Base-by-base conservation (phyloP, 2,329 filamentous ascomycete genomes). In the Pseudopyrenochaeta lycopersici region DNA sequence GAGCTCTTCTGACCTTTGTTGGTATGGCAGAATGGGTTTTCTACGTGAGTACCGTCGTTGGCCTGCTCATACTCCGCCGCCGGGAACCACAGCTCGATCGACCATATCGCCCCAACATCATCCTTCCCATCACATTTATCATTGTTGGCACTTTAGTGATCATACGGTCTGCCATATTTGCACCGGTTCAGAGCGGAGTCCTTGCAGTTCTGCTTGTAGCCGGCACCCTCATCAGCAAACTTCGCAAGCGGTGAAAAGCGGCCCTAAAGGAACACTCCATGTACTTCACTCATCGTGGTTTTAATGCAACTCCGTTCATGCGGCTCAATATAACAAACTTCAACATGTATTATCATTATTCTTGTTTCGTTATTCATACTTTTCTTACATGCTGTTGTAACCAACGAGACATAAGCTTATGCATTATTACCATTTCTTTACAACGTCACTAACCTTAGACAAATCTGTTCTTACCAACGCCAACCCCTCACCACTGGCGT, bases 31-130 rank as follows among this genome's bases (percentile, higher is more conserved):
- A 66, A 54, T 88, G 85, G 66, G 82, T 85, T 0, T 88, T 88
- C 71, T 88, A 88, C 74, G 86, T 88, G 63, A 77, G 87, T 27
- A 85, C 85, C 0, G 85, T 88, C 0, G 62, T 87, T 0, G 86
- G 85, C 0, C 81, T 84, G 1, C 76, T 88, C 9, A 73, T 87
- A 14, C 71, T 88, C 38, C 80, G 86, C 11, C 80, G 80, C 49
- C 79, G 83, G 1, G 84, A 88, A 65, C 86, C 85, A 0, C 68
- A 74, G 0, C 74, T 88, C 2, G 61, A 76, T 0, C 72, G 86
- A 10, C 85, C 86, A 0, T 88, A 88, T 62, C 83, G 82, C 66
- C 82, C 85, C 0, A 71, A 75, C 12, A 62, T 86, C 0, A 20
- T 81, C 2, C 76, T 86, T 9, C 85, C 85, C 0, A 46, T 80